Base-by-base conservation (phyloP, 805 yeast genomes). In the Saturnispora saitoi region DNA sequence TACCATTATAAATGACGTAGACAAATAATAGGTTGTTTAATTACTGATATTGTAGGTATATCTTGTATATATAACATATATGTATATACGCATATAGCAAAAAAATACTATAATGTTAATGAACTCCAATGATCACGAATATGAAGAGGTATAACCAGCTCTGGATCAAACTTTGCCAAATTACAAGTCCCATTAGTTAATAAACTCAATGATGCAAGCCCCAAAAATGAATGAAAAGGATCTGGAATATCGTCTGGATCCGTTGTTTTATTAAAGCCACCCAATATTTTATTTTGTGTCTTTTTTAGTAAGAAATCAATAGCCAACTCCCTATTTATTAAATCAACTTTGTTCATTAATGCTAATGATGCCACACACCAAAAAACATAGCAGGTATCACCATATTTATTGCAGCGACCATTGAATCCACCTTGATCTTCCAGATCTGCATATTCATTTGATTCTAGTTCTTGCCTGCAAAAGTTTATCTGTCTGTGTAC, bases 301-400 rank as follows among this genome's bases (percentile, higher is more conserved):
- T 66, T 61, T 0, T 66, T 54, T 11, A 83, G 52, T 19, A 88
- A 62, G 56, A 72, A 87, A 3, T 60, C 52, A 3, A 57, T 53
- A 1, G 74, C 71, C 5, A 58, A 59, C 0, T 61, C 58, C 6
- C 49, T 32, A 51, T 80, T 69, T 1, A 75, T 54, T 12, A 78
- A 58, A 0, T 51, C 48, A 0, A 47, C 45, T 19, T 22, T 19
- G 5, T 55, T 52, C 0, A 86, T 56, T 12, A 83, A 55, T 1
- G 59, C 56, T 52, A 87, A 66, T 4, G 86, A 69, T 2, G 78
- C 90, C 14, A 79, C 57, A 42, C 78, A 76, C 96, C 96, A 89
- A 72, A 88, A 89, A 6, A 83, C 76, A 59, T 89, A 89, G 67
- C 97, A 89, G 0, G 95, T 83, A 63, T 89, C 97, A 3, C 84